Evolutionary conservation across 2,329 filamentous ascomycete genomes (phyloP).

Genomic region (Fusarium floridanum): DNA sequence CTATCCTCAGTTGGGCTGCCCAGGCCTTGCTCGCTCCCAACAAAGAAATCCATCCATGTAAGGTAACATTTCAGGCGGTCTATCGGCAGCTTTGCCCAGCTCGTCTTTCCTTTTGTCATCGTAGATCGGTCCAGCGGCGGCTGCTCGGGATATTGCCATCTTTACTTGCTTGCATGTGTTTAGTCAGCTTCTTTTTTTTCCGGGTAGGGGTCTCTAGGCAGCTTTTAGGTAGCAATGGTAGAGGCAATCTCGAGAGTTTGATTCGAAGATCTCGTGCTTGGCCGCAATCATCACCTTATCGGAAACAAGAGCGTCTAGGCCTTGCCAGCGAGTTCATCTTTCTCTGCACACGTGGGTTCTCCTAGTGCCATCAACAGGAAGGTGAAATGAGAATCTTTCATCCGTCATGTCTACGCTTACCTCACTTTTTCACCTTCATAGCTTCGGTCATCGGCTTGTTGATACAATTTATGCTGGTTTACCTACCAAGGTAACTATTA

Average conservation of each 20-base stretch:
- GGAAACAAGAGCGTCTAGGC: neutral
- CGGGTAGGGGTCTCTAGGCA: conserved; percentile 7
- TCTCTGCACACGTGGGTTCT: neutral
- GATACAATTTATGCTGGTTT: neutral
- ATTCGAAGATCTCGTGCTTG: conserved; percentile 12
- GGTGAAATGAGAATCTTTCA: neutral
- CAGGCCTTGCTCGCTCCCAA: conserved; percentile 1
- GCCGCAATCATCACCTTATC: neutral
- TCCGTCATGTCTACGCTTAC: neutral
- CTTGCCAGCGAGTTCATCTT: neutral
- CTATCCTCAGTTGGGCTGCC: neutral
- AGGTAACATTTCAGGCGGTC: conserved; percentile 7
- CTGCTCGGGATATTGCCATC: neutral
- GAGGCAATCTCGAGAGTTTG: neutral
- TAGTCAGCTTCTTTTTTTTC: conserved; percentile 25
- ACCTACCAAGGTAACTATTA: neutral
- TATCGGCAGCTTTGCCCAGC: neutral
- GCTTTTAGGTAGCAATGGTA: conserved; percentile 29
- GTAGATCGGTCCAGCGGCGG: conserved; percentile 16
- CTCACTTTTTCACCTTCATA: neutral
- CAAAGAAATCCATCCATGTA: conserved; percentile 3
- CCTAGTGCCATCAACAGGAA: neutral
- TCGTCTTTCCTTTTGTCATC: conserved; percentile 1
- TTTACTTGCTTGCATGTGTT: conserved; percentile 12
- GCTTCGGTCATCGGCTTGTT: neutral